Percentiles rank a stretch among this genome's conserved stretches.
phyloP scores from a whole-genome alignment of 116 monocot species.

The Papilionanthe hybrid region DNA sequence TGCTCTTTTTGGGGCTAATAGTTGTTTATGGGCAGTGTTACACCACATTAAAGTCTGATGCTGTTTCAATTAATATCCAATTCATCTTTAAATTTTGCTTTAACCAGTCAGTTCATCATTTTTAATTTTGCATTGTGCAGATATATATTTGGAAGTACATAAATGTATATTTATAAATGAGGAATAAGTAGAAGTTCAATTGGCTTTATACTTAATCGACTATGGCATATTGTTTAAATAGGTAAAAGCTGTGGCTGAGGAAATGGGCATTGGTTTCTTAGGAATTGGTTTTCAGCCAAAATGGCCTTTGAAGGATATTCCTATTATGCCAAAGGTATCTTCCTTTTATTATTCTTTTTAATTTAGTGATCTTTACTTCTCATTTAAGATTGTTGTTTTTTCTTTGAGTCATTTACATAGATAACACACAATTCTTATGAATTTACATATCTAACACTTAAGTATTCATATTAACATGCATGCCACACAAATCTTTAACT shows the following conservation, averaged over 20 bases:
- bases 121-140: background rate
- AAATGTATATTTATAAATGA: background rate
- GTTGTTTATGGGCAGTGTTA: background rate
- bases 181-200: background rate
- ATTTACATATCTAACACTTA: too few species aligned
- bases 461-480: too few species aligned
- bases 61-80: background rate
- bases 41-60: background rate
- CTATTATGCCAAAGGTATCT: conserved; percentile 92
- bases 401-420: too few species aligned
- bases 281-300: conserved; percentile 99
- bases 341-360: background rate
- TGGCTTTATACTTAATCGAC: background rate
- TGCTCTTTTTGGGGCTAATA: background rate
- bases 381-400: too few species aligned
- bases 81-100: background rate
- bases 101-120: background rate
- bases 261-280: conserved; percentile 95
- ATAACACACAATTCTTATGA: too few species aligned
- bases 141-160: background rate
- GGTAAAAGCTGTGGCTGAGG: conserved; percentile 98
- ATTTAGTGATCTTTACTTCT: background rate
- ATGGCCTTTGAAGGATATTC: conserved; percentile 79
- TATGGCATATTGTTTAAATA: conserved; percentile 20
- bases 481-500: too few species aligned